Percentiles rank a stretch among this genome's conserved stretches.
These are phyloP conservation scores for Fennellomyces sp. DNA, from an alignment of 371 early-diverging fungal species.

Conservation along the genomic window DNA sequence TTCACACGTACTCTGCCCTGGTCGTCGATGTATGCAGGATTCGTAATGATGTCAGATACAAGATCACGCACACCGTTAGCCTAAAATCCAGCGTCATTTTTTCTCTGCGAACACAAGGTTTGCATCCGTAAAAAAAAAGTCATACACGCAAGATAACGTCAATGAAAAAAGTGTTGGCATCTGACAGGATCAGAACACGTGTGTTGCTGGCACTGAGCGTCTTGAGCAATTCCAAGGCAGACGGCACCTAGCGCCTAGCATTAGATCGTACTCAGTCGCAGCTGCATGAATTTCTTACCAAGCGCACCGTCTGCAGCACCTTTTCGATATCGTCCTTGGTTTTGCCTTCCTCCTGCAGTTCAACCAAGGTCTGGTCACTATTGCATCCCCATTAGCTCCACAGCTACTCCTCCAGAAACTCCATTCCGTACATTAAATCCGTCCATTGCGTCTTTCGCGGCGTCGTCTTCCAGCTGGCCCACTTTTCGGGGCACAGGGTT, in stretches of 20 bases:
- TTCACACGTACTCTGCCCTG: constrained; percentile 56
- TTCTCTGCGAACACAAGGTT: too few species aligned
- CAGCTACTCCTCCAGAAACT: background rate
- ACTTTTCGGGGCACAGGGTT: constrained; percentile 42
- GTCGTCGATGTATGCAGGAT: constrained; percentile 64
- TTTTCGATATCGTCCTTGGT: constrained; percentile 51
- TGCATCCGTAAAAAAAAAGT: too few species aligned
- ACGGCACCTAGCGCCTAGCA: constrained; percentile 38
- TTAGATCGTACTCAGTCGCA: background rate
- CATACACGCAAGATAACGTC: constrained; percentile 54
- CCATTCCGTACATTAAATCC: constrained; percentile 60
- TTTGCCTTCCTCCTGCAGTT: constrained; percentile 58
- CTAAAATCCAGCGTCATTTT: too few species aligned
- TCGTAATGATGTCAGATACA: constrained; percentile 70
- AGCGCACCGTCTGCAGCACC: constrained; percentile 54
- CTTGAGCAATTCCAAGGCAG: constrained; percentile 55
- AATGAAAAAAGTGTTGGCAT: constrained; percentile 78
- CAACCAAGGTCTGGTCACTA: constrained; percentile 54
- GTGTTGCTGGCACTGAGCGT: constrained; percentile 49
- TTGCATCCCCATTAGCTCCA: background rate
- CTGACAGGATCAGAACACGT: constrained; percentile 69
- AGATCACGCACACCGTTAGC: constrained; percentile 55
- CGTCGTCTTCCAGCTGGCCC: constrained; percentile 26
- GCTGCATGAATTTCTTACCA: constrained; percentile 50
- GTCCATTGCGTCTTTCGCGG: constrained; percentile 63